phyloP scores from a whole-genome alignment of 495 filamentous ascomycete species.

The Penicillium argentinense region DNA sequence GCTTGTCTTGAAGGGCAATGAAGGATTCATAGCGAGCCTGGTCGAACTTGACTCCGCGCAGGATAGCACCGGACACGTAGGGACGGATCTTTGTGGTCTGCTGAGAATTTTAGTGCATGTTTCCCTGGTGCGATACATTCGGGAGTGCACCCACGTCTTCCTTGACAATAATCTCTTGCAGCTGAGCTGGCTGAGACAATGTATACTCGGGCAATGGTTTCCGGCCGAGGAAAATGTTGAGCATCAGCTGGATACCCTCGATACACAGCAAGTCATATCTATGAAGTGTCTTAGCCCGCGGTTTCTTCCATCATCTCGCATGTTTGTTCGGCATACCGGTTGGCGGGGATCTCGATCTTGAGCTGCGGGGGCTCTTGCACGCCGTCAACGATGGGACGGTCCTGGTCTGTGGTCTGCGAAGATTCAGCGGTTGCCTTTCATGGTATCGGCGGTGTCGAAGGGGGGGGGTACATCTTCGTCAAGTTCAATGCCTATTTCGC shows the following conservation, averaged over 20 bases:
- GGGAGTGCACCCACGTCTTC: constrained; percentile 53
- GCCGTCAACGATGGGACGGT: constrained; percentile 71
- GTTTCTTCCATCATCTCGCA: background rate
- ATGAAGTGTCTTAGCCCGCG: constrained; percentile 23
- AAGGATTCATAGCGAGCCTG: constrained; percentile 91
- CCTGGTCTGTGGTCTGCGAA: constrained; percentile 64
- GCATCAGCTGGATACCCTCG: constrained; percentile 92
- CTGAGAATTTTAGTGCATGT: background rate
- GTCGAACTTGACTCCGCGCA: constrained; percentile 89
- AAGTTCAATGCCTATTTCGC: constrained; percentile 75
- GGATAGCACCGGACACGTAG: constrained; percentile 80
- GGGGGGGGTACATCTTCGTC: constrained; percentile 75
- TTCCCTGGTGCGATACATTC: background rate
- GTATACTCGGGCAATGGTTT: constrained; percentile 73
- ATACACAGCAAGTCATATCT: constrained; percentile 99
- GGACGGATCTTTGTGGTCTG: constrained; percentile 79
- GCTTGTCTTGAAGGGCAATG: constrained; percentile 96
- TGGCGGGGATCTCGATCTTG: constrained; percentile 98
- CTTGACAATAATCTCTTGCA: constrained; percentile 76
- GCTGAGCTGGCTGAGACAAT: constrained; percentile 66
- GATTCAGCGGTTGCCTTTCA: constrained; percentile 16
- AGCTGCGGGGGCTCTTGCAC: constrained; percentile 86
- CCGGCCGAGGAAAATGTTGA: constrained; percentile 89
- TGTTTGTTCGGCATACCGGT: constrained; percentile 54
- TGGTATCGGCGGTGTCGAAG: background rate